Percentiles rank a stretch among this genome's conserved stretches.
Evolutionary conservation across 2,329 filamentous ascomycete species (phyloP).

Genomic region (Apiospora arundinis): DNA sequence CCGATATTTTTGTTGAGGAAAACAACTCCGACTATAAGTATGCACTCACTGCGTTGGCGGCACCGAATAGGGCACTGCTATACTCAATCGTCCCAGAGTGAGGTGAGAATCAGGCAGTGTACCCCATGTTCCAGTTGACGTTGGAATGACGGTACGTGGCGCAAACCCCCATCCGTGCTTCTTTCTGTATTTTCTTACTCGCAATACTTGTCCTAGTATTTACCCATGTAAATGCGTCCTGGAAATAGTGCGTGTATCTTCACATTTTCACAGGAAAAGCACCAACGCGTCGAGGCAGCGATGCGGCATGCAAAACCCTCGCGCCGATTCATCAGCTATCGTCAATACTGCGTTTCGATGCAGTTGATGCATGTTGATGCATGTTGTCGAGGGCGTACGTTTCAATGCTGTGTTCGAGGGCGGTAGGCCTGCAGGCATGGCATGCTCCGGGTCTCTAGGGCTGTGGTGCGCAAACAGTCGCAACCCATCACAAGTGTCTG

Average conservation of each 20-base stretch:
- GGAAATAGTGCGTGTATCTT: background rate
- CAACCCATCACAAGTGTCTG: background rate
- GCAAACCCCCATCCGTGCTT: slow-evolving; percentile 3
- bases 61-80: background rate
- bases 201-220: background rate
- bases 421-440: background rate
- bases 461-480: background rate
- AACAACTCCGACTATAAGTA: background rate
- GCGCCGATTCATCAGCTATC: background rate
- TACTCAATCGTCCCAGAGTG: background rate
- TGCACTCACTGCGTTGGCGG: background rate
- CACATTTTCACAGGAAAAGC: background rate
- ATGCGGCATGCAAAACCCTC: background rate
- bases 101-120: background rate
- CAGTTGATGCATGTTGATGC: background rate
- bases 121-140: background rate
- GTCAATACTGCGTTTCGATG: background rate
- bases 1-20: background rate
- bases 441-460: background rate
- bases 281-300: background rate
- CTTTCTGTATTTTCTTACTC: no score
- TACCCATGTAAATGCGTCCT: background rate
- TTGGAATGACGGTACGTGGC: background rate
- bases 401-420: background rate
- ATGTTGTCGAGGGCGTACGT: background rate